A percentile compares a stretch with the other conserved stretches of the same genome.
Evolutionary conservation across 2,329 filamentous ascomycete genomes (phyloP).

Genomic region (Venturia nashicola): DNA sequence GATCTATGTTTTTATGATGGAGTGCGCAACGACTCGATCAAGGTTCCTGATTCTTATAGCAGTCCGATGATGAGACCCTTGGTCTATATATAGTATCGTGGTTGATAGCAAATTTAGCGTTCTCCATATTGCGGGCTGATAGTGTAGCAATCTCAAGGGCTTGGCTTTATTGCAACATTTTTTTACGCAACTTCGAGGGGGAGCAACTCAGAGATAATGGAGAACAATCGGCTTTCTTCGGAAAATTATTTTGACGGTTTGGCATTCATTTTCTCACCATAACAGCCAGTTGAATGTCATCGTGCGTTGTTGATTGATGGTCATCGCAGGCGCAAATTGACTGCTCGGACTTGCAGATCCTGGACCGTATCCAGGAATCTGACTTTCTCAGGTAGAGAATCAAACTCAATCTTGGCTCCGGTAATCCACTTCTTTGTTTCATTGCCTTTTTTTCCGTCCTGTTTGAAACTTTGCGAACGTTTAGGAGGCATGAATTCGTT

Average conservation of each 20-base stretch:
- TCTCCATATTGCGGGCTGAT: not conserved
- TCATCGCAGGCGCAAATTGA: conserved; percentile 1
- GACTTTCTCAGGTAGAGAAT: not conserved
- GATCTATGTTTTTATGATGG: not conserved
- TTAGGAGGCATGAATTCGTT: not conserved
- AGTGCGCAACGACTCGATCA: not conserved
- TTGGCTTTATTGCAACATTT: not conserved
- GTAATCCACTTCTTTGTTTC: conserved; percentile 6
- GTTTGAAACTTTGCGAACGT: not conserved
- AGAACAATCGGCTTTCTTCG: not conserved
- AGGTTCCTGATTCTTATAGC: not conserved
- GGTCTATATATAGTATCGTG: not conserved
- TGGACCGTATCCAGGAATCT: not conserved
- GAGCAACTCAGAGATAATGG: not conserved
- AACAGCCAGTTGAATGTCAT: not conserved
- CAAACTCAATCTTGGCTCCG: conserved; percentile 4
- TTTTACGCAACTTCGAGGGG: not conserved
- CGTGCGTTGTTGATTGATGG: not conserved
- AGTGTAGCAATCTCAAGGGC: not conserved
- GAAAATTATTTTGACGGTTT: not conserved
- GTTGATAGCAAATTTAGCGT: not conserved
- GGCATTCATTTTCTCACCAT: not conserved
- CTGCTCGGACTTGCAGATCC: conserved; percentile 2
- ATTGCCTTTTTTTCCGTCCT: not conserved
- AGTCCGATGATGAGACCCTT: not conserved